phyloP scores from a whole-genome alignment of 768 basidiomycete species.

The Amanita subjunquillea region DNA sequence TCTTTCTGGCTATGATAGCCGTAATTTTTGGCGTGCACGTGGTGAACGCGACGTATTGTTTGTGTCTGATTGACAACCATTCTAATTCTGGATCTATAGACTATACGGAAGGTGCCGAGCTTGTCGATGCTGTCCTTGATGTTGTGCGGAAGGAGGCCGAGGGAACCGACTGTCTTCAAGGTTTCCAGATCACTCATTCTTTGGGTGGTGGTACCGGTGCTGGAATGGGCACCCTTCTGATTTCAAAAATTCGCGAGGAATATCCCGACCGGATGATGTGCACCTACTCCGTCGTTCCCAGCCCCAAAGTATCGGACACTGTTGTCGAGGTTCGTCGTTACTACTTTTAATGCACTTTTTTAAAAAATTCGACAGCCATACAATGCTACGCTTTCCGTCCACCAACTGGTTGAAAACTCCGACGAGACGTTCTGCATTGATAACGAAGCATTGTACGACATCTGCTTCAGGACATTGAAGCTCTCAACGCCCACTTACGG shows the following conservation, averaged over 20 bases:
- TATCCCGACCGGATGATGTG: constrained; percentile 99
- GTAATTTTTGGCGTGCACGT: constrained; percentile 2
- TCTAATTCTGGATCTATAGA: constrained; percentile 27
- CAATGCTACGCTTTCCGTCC: constrained; percentile 96
- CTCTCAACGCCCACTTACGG: constrained; percentile 93
- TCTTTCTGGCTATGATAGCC: constrained; percentile 2
- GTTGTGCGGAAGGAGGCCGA: constrained; percentile 99
- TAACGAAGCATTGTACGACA: constrained; percentile 98
- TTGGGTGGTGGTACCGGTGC: constrained; percentile 99
- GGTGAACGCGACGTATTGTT: constrained; percentile 15
- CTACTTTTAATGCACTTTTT: neutral
- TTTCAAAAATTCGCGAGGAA: constrained; percentile 98
- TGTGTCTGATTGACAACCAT: constrained; percentile 3
- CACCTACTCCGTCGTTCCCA: constrained; percentile 97
- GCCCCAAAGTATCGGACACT: constrained; percentile 96
- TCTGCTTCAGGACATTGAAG: constrained; percentile 97
- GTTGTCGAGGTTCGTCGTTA: constrained; percentile 74
- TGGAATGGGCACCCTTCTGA: constrained; percentile 98
- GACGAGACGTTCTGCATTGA: constrained; percentile 99
- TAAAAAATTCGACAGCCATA: constrained; percentile 56
- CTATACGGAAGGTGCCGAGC: constrained; percentile 95
- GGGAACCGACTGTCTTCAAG: constrained; percentile 94
- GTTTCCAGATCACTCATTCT: constrained; percentile 99
- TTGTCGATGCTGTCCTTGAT: constrained; percentile 95
- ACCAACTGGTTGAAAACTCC: constrained; percentile 98